Percentiles rank a stretch among this genome's conserved stretches.
phyloP scores from a whole-genome alignment of 176 grass and related monocot genomes.

The Pontederia paniculata region DNA sequence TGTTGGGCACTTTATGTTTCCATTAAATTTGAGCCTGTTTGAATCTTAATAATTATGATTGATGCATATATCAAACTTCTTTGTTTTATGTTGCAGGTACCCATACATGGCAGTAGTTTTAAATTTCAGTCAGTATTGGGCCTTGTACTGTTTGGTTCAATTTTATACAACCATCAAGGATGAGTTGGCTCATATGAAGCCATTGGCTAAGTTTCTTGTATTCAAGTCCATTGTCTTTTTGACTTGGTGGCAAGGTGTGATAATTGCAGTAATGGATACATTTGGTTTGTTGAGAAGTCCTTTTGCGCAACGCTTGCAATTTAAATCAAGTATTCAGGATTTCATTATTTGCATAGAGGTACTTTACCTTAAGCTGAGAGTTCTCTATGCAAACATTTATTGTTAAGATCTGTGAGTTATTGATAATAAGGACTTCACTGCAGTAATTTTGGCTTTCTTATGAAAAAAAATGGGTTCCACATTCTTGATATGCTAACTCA shows the following conservation, averaged over 20 bases:
- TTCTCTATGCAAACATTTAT: no score
- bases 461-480: no score
- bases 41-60: no score
- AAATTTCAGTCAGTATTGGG: constrained; percentile 98
- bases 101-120: constrained; percentile 78
- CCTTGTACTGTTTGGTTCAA: constrained; percentile 85
- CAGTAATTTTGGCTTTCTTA: no score
- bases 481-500: no score
- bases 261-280: constrained; percentile 83
- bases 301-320: constrained; percentile 80
- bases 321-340: constrained; percentile 90
- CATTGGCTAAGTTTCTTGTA: constrained; percentile 80
- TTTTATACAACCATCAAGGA: constrained; percentile 96
- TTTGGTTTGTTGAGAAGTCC: constrained; percentile 79
- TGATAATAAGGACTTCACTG: no score
- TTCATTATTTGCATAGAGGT: constrained; percentile 99
- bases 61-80: not conserved
- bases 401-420: no score
- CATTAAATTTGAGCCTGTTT: no score
- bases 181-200: constrained; percentile 74
- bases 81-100: constrained; percentile 51
- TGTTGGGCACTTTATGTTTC: no score
- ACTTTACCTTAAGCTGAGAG: constrained; percentile 18
- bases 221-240: constrained; percentile 99
- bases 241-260: constrained; percentile 98